Percentiles rank a stretch among this genome's conserved stretches.
phyloP scores from a whole-genome alignment of 148 eudicot genomes.

The Rhododendron vialii region DNA sequence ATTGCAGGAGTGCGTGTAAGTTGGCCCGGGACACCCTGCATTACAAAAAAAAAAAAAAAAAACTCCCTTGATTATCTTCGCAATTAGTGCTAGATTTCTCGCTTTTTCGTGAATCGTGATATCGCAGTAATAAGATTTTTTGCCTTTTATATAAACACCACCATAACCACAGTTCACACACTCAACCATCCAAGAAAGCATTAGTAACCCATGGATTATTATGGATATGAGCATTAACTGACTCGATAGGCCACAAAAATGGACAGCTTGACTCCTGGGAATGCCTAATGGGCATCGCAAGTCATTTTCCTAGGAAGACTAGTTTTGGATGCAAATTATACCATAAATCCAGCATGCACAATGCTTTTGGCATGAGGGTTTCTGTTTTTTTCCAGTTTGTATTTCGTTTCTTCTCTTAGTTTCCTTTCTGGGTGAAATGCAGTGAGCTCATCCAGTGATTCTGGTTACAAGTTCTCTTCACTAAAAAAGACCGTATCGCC shows the following conservation, averaged over 20 bases:
- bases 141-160: not conserved
- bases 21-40: too few species aligned
- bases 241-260: not conserved
- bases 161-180: not conserved
- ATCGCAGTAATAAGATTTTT: not conserved
- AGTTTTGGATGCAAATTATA: slow-evolving; percentile 2
- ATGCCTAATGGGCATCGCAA: not conserved
- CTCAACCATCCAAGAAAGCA: not conserved
- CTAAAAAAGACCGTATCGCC: not conserved
- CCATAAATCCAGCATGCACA: not conserved
- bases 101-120: too few species aligned
- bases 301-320: not conserved
- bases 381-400: not conserved
- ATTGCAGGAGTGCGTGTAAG: too few species aligned
- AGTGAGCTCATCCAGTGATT: not conserved
- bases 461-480: not conserved
- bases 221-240: not conserved
- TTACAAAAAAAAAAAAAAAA: too few species aligned
- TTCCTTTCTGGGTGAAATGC: not conserved
- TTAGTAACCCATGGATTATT: not conserved
- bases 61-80: too few species aligned
- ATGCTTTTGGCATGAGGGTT: not conserved
- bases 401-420: not conserved
- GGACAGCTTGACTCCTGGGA: not conserved
- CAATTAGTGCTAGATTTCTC: too few species aligned